A percentile compares a stretch with the other conserved stretches of the same genome.
Evolutionary conservation across 805 yeast genomes (phyloP).

Genomic region (Nakazawaea pomicola): DNA sequence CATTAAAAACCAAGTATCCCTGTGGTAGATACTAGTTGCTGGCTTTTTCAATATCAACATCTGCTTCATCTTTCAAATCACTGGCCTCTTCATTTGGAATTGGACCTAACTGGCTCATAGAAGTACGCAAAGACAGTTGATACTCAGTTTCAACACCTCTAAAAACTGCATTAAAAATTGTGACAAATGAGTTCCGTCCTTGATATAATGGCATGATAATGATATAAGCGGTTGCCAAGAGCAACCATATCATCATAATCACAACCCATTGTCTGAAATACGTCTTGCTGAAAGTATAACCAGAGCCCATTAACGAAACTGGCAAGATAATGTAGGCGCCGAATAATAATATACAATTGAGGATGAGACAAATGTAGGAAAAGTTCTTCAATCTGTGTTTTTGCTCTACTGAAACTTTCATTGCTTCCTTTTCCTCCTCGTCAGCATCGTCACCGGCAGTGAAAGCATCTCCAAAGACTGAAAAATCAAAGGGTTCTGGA

Average conservation of each 20-base stretch:
- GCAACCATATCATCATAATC: slow-evolving; percentile 33
- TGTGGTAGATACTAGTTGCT: too few species aligned
- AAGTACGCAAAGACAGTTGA: slow-evolving; percentile 6
- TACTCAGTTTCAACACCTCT: slow-evolving; percentile 9
- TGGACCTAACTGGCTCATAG: background rate
- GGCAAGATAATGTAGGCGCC: slow-evolving; percentile 29
- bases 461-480: slow-evolving; percentile 17
- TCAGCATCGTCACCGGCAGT: slow-evolving; percentile 32
- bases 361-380: slow-evolving; percentile 32
- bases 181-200: slow-evolving; percentile 20
- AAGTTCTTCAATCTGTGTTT: slow-evolving; percentile 28
- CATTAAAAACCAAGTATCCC: too few species aligned
- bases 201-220: slow-evolving; percentile 33
- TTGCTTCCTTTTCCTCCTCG: slow-evolving; percentile 24
- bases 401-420: slow-evolving; percentile 19
- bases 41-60: background rate
- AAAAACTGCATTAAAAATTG: slow-evolving; percentile 5
- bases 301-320: slow-evolving; percentile 27
- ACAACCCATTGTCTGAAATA: slow-evolving; percentile 33
- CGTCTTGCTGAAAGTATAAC: slow-evolving; percentile 28
- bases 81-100: background rate
- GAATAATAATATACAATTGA: slow-evolving; percentile 29
- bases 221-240: slow-evolving; percentile 30
- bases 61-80: background rate
- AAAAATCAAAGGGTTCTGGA: slow-evolving; percentile 25